Conservation (phyloP, 2,329 filamentous ascomycete species). For the Diplodia scrobiculata region DNA sequence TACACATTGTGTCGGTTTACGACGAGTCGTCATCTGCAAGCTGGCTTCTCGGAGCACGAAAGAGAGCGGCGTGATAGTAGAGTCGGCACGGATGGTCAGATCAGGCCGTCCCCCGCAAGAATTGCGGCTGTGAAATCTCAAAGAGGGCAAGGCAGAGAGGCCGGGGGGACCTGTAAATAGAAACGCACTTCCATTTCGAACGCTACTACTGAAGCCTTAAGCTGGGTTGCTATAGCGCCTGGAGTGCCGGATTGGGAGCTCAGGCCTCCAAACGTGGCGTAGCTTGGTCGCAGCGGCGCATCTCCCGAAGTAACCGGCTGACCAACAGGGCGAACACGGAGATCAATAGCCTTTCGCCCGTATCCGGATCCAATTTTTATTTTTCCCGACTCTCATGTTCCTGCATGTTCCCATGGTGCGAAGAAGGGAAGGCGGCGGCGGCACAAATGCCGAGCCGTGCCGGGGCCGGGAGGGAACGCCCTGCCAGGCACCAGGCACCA, state of each 20-base stretch:
- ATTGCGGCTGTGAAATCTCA: not conserved
- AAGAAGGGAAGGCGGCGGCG: not conserved
- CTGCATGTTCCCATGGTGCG: conserved; percentile 1
- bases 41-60: not conserved
- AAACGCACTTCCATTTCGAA: not conserved
- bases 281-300: conserved; percentile 9
- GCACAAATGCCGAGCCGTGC: conserved; percentile 8
- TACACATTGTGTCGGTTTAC: not conserved
- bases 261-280: conserved; percentile 19
- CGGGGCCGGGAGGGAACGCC: not conserved
- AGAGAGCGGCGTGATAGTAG: not conserved
- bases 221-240: conserved; percentile 4
- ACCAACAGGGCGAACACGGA: conserved; percentile 7
- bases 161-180: not conserved
- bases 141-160: not conserved
- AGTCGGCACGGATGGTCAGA: not conserved
- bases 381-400: not conserved
- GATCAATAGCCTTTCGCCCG: not conserved
- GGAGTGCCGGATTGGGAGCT: conserved; percentile 4
- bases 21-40: not conserved
- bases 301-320: conserved; percentile 1
- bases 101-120: not conserved
- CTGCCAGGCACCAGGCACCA: conserved; percentile 1
- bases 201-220: conserved; percentile 5
- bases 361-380: not conserved